A percentile compares a stretch with the other conserved stretches of the same genome.
phyloP scores from a whole-genome alignment of 2,329 filamentous ascomycete genomes.

The Zymoseptoria passerinii region DNA sequence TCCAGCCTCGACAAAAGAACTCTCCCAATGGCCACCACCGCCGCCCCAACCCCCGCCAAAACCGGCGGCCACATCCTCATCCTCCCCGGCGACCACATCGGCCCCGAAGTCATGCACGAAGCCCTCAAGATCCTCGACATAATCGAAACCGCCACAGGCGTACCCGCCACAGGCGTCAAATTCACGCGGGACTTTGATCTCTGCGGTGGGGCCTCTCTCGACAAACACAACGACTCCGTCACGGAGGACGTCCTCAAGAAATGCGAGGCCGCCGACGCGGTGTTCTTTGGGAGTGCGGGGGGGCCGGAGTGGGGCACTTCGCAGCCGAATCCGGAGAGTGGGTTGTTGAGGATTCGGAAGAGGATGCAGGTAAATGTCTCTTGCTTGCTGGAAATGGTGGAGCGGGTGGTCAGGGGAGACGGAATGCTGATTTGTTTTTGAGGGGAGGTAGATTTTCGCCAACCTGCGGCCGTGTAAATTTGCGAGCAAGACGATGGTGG shows the following conservation, averaged over 20 bases:
- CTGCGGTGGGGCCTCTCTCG: slow-evolving; percentile 34
- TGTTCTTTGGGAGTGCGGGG: slow-evolving; percentile 43
- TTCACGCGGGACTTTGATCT: slow-evolving; percentile 29
- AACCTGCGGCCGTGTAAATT: slow-evolving; percentile 45
- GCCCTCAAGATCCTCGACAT: slow-evolving; percentile 42
- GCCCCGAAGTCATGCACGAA: slow-evolving; percentile 45
- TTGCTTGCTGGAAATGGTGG: background rate
- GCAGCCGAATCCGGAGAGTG: slow-evolving; percentile 40
- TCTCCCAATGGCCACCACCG: no score
- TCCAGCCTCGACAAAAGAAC: no score
- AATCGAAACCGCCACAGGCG: slow-evolving; percentile 25
- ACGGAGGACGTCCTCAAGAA: slow-evolving; percentile 38
- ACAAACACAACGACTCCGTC: slow-evolving; percentile 39
- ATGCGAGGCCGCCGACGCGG: slow-evolving; percentile 36
- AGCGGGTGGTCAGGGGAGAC: no score
- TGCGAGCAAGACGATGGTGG: slow-evolving; percentile 33
- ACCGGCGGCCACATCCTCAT: slow-evolving; percentile 34
- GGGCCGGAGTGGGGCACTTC: slow-evolving; percentile 40
- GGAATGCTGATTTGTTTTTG: no score
- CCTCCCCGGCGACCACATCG: slow-evolving; percentile 41
- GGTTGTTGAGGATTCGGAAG: slow-evolving; percentile 35
- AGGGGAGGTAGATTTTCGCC: slow-evolving; percentile 35
- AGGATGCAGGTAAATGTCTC: slow-evolving; percentile 32
- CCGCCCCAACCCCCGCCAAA: background rate
- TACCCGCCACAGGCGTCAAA: slow-evolving; percentile 16